A percentile compares a stretch with the other conserved stretches of the same genome.
Conservation (phyloP, 345 rosid genomes). For the Psidium friedrichsthalianum region DNA sequence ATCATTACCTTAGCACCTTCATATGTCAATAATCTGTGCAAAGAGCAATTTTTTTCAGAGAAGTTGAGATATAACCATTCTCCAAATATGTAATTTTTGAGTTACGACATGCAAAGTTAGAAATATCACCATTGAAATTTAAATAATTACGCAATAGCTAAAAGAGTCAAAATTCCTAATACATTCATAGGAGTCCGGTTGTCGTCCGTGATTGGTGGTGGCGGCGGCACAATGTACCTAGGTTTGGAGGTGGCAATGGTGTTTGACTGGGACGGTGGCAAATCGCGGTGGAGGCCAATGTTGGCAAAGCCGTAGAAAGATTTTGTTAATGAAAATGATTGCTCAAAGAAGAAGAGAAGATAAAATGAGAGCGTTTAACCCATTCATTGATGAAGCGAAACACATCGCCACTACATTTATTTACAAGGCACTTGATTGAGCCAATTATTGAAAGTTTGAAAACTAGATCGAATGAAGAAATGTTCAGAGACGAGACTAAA, state of each 20-base stretch:
- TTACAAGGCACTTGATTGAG: background rate
- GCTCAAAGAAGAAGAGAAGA: background rate
- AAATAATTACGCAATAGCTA: accelerated
- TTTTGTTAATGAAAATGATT: background rate
- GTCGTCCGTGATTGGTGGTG: background rate
- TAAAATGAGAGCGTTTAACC: background rate
- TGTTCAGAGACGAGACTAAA: background rate
- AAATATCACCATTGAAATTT: background rate
- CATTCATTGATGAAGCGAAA: background rate
- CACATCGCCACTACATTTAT: background rate
- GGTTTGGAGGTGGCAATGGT: background rate
- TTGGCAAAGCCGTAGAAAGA: background rate
- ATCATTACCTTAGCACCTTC: background rate
- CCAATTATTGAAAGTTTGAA: background rate
- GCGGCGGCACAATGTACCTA: background rate
- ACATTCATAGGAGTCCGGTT: accelerated
- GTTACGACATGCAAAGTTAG: background rate
- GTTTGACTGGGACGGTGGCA: background rate
- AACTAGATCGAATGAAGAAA: background rate
- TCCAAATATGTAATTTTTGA: background rate
- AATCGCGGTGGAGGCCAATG: background rate
- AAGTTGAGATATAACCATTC: background rate
- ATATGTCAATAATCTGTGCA: background rate
- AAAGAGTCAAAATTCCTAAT: background rate
- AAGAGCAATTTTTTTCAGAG: no score